Evolutionary conservation across 1,284 basidiomycete genomes (phyloP).

Genomic region (Ganoderma meredithae): DNA sequence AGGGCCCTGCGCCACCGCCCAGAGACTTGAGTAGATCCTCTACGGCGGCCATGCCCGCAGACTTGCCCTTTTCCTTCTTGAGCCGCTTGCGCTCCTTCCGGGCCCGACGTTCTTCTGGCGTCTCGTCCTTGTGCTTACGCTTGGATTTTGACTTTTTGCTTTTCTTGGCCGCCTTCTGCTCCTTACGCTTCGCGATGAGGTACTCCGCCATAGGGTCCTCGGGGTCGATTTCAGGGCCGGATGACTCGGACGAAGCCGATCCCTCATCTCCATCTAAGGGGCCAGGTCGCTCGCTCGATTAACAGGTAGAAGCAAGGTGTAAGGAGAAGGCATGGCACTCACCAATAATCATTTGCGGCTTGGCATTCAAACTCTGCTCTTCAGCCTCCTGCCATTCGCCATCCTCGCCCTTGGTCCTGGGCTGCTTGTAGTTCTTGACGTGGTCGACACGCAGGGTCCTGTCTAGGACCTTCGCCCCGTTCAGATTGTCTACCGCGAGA

Average conservation of each 20-base stretch:
- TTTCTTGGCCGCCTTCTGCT: conserved; percentile 70
- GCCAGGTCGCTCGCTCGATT: background rate
- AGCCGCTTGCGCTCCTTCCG: conserved; percentile 73
- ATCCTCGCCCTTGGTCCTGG: conserved; percentile 80
- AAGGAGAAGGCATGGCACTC: conserved; percentile 35
- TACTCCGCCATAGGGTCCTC: conserved; percentile 99
- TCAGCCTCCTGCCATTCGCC: conserved; percentile 92
- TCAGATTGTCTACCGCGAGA: conserved; percentile 98
- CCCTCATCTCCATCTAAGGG: conserved; percentile 57
- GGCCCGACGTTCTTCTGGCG: conserved; percentile 76
- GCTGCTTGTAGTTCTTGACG: conserved; percentile 92
- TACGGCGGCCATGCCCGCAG: conserved; percentile 57
- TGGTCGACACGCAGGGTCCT: conserved; percentile 93
- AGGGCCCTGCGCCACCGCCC: conserved; percentile 30
- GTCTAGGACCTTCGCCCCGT: conserved; percentile 90
- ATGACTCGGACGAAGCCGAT: conserved; percentile 71
- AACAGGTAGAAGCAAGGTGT: background rate
- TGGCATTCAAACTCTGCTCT: conserved; percentile 86
- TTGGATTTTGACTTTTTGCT: conserved; percentile 62
- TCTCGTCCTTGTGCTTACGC: conserved; percentile 73
- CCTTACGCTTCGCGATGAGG: conserved; percentile 72
- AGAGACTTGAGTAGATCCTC: conserved; percentile 52
- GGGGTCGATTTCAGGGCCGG: conserved; percentile 82
- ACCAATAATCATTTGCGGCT: conserved; percentile 77
- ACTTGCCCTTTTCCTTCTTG: conserved; percentile 55